Evolutionary conservation across 208 protist species (phyloP), one percentile per base, ranked within the genome.

Genomic region (Trypanosoma conorhini): DNA sequence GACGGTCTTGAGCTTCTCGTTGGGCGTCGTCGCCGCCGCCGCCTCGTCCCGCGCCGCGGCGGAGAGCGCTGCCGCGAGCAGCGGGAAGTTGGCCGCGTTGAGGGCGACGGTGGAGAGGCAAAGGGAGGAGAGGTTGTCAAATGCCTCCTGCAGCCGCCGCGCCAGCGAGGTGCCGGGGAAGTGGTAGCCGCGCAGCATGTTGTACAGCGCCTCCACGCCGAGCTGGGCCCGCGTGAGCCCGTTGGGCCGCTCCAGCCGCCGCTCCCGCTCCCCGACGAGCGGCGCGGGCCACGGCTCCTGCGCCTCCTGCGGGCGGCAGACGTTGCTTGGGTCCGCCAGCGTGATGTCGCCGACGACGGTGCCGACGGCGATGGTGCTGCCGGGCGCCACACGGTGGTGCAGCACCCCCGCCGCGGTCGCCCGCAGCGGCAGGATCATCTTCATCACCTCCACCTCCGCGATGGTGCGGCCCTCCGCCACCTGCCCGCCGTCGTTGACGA

Each of bases 381-480:
- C 97, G n/a, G 93, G 69, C 10, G 86, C 55, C 28, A 89, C 85
- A 31, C 77, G 74, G 59, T 92, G 88, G 55, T 94, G 79, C 48
- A 98, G 52, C 42, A 72, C 75, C 65, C 98, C 98, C 3, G 83
- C 77, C 0, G 93, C 88, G 51, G 80, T 79, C 8, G 86, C 85
- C 13, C 89, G 80, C 12, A 99, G 63, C 24, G 96, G 90, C 73
- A 99, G 86, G 74, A 98, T 94, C 98, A 99, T 99, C 85, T 99
- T 99, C 98, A 99, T 99, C n/a, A 99, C 97, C 76, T 99, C 98
- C 48, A 98, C 86, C 77, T 99, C 97, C 17, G 96, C 97, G 69
- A 95, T 98, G 22, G 97, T 83, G 55, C 83, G 74, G 54, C 84
- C 88, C 58, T 90, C 88, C 55, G 79, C 82, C 28, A 99, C 87